These are phyloP conservation scores for Tolypocladium pustulatum DNA, from an alignment of 2,329 filamentous ascomycete genomes.

Conservation along the genomic window DNA sequence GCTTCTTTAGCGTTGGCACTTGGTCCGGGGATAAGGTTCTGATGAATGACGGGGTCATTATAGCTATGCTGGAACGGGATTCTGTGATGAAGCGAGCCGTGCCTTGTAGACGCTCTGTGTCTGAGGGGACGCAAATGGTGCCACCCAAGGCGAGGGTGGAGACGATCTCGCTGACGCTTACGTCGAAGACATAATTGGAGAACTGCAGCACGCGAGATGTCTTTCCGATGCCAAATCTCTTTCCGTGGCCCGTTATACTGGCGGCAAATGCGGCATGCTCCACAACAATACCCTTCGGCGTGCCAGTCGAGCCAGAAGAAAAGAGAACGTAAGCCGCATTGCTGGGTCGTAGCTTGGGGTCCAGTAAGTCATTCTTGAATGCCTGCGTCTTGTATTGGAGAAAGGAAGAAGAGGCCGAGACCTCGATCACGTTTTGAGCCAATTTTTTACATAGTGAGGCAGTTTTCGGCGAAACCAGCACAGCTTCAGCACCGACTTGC, in stretches of 20 bases:
- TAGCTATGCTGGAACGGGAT: slow-evolving; percentile 2
- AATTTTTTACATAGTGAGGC: not conserved
- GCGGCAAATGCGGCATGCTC: slow-evolving; percentile 10
- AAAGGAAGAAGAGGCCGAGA: not conserved
- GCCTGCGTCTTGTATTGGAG: not conserved
- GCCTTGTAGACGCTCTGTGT: not conserved
- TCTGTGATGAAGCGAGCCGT: slow-evolving; percentile 2
- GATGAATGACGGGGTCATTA: slow-evolving; percentile 9
- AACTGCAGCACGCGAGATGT: slow-evolving; percentile 7
- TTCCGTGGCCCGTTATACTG: slow-evolving; percentile 1
- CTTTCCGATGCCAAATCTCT: slow-evolving; percentile 11
- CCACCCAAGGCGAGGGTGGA: slow-evolving; percentile 10
- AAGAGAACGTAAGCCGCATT: slow-evolving; percentile 12
- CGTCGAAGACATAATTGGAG: slow-evolving; percentile 40
- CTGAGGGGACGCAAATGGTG: slow-evolving; percentile 12
- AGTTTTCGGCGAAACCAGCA: not conserved
- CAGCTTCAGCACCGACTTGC: slow-evolving; percentile 1
- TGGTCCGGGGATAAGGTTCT: slow-evolving; percentile 6
- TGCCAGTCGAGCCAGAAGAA: slow-evolving; percentile 14
- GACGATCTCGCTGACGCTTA: slow-evolving; percentile 22
- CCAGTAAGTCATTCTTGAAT: not conserved
- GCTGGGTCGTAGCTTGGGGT: not conserved
- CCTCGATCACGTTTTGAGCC: slow-evolving; percentile 1
- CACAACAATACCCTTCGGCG: slow-evolving; percentile 12
- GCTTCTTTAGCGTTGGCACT: slow-evolving; percentile 4